Base-by-base conservation (phyloP, 495 filamentous ascomycete species). In the Xylaria palmicola region DNA sequence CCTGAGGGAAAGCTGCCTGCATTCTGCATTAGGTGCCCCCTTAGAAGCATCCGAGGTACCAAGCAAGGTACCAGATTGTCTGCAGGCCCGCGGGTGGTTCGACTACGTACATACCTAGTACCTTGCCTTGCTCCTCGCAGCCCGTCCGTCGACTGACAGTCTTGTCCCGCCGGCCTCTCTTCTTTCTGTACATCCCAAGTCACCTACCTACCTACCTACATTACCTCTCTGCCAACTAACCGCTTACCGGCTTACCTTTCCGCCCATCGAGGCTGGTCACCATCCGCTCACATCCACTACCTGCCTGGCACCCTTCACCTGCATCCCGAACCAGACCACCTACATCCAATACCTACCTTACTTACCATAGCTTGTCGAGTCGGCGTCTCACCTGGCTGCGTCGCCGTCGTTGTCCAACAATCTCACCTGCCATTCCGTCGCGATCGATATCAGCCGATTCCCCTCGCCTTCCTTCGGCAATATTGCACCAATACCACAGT, bases 351-450 rank as follows among this genome's bases (percentile, higher is more conserved):
- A 8, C 32, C 32, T 36, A 6, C 6, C 32, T 13, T 27, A 24
- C 22, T 22, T 17, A 34, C 36, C 51, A 20, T 61, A 49, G 40
- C 59, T 54, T 55, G 49, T 55, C 59, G 41, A 61, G 39, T 40
- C 40, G 59, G 59, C 41, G 29, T 61, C 41, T 55, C 59, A 54
- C 59, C 36, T 54, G 55, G 26, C 47, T 60, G 44, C 57, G n/a
- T 27, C 57, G 57, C 57, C 57, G 26, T 49, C 39, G 17, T 36
- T 52, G 22, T 43, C 17, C 36, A 52, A 34, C 47, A 44, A 32
- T 26, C 57, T 47, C 27, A 57, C 40, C 57, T 51, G 51, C 57
- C 57, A 20, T 52, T 60, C 22, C 29, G 34, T 60, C 47, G 57
- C 47, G 48, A 52, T 29, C 27, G 27, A 7, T 20, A 43, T 34